Evolutionary conservation across 306 rosid genomes (phyloP).

Genomic region (apple (Malus domestica)): DNA sequence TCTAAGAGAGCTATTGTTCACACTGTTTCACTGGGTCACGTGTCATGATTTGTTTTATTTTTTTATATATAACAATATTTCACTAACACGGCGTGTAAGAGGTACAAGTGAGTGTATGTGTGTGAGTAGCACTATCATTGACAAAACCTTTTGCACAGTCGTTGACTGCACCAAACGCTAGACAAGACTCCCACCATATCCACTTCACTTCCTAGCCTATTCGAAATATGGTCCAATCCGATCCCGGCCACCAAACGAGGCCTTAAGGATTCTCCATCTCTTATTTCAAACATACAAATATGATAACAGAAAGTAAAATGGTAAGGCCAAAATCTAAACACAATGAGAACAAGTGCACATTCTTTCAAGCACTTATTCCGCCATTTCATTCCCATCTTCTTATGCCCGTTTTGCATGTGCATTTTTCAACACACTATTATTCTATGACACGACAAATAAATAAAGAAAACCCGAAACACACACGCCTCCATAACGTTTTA

Average conservation of each 20-base stretch:
- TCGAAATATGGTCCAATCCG: no score
- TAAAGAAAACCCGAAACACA: not conserved
- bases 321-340: not conserved
- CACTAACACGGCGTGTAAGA: no score
- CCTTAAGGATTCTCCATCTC: not conserved
- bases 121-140: fast-evolving
- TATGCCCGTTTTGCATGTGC: not conserved
- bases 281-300: not conserved
- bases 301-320: not conserved
- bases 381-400: not conserved
- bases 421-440: not conserved
- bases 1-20: no score
- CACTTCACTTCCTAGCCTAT: no score
- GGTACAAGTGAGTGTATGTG: no score
- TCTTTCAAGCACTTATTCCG: not conserved
- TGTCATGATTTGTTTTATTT: no score
- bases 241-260: no score
- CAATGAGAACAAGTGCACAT: not conserved
- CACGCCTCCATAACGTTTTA: not conserved
- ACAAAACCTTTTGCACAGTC: no score
- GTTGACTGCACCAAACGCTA: no score
- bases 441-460: not conserved
- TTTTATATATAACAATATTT: no score
- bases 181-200: no score
- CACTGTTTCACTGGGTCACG: no score